Percentiles rank a stretch among this genome's conserved stretches.
phyloP scores from a whole-genome alignment of 2,329 filamentous ascomycete species.

The Cercospora citrullina region DNA sequence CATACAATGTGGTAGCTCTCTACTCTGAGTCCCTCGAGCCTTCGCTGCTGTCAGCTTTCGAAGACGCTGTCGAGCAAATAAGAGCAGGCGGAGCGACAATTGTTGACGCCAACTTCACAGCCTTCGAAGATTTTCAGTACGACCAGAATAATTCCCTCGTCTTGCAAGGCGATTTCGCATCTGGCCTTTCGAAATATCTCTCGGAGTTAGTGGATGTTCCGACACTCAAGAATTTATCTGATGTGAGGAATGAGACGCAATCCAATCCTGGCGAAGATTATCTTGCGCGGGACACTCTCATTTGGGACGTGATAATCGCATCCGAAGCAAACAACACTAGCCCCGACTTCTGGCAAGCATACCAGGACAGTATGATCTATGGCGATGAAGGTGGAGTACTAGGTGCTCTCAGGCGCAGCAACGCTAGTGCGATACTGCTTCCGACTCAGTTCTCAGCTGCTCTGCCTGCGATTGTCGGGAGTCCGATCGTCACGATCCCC shows the following conservation, averaged over 20 bases:
- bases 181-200: constrained; percentile 7
- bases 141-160: constrained; percentile 11
- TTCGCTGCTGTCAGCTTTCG: constrained; percentile 37
- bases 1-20: constrained; percentile 4
- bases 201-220: background rate
- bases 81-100: constrained; percentile 14
- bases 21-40: constrained; percentile 33
- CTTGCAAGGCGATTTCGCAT: constrained; percentile 2
- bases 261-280: constrained; percentile 3
- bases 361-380: constrained; percentile 2
- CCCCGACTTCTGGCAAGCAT: constrained; percentile 6
- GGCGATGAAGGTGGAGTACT: constrained; percentile 10
- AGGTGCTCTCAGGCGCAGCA: constrained; percentile 9
- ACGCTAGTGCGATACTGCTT: constrained; percentile 6
- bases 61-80: constrained; percentile 16
- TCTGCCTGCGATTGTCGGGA: constrained; percentile 6
- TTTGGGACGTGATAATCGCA: constrained; percentile 9
- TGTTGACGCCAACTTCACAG: constrained; percentile 17
- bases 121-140: background rate
- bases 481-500: constrained; percentile 8
- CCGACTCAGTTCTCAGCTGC: constrained; percentile 2
- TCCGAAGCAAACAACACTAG: constrained; percentile 7
- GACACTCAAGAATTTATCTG: background rate
- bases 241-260: background rate
- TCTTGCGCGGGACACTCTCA: constrained; percentile 1